phyloP scores from a whole-genome alignment of 495 filamentous ascomycete genomes.

The Extremus antarcticus region DNA sequence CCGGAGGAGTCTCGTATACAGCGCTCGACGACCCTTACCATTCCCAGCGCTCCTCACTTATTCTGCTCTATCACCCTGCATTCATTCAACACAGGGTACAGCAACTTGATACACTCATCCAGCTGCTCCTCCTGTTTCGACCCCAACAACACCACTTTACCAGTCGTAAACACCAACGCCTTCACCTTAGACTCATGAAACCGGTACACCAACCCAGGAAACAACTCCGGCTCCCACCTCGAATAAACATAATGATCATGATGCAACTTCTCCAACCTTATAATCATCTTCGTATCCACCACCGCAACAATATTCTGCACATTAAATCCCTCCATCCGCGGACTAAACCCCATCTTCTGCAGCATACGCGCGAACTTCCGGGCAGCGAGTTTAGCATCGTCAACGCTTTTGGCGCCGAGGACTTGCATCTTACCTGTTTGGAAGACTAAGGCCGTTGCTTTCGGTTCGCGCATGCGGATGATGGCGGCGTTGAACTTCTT shows the following conservation, averaged over 20 bases:
- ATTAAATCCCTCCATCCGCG: constrained; percentile 94
- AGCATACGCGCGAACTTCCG: constrained; percentile 93
- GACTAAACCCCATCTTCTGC: constrained; percentile 90
- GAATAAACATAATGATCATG: constrained; percentile 90
- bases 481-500: constrained; percentile 95
- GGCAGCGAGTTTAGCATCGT: constrained; percentile 84
- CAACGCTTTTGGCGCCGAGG: constrained; percentile 85
- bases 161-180: constrained; percentile 84
- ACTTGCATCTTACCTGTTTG: constrained; percentile 95
- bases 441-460: constrained; percentile 88
- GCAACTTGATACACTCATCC: not conserved
- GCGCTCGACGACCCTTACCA: too few relatives aligned
- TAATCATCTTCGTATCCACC: constrained; percentile 91
- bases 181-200: constrained; percentile 98
- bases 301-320: constrained; percentile 95
- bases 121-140: constrained; percentile 43
- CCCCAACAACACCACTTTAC: constrained; percentile 87
- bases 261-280: constrained; percentile 79
- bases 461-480: constrained; percentile 92
- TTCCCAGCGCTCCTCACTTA: too few relatives aligned
- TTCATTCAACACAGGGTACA: not conserved
- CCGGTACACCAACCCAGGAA: constrained; percentile 90
- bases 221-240: constrained; percentile 88
- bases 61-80: too few relatives aligned
- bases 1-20: too few relatives aligned